Base-by-base conservation (phyloP, 768 basidiomycete genomes). In the Leucosporidium yakuticum region DNA sequence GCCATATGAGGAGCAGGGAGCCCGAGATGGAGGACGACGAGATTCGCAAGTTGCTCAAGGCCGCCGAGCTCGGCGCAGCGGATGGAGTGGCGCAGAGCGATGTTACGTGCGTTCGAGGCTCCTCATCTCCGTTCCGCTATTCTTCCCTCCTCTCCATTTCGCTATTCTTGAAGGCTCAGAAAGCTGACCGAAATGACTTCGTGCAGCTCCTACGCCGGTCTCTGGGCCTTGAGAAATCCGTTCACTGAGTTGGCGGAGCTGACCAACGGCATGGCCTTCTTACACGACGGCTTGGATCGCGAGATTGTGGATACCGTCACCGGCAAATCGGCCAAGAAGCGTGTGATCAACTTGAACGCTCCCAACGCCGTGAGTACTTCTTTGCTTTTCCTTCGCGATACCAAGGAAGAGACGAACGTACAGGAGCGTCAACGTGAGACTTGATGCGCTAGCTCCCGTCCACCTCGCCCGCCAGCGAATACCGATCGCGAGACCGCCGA, bases 221-320 rank as follows among this genome's bases (percentile, higher is more conserved):
- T 71, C 1, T 71, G 61, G 57, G 70, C 70, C 0, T 27, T 68
- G 0, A 60, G 68, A 12, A 71, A 71, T 39, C 70, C 67, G 9
- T 68, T 68, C 64, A 68, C 64, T 31, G 70, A 71, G 56, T 57
- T 71, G 29, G 64, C 61, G 3, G 70, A 68, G 48, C 67, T 71
- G 55, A 68, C 70, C 21, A 25, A 68, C 27, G 67, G 64, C 50
- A 71, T 68, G 67, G 44, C 49, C 27, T 65, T 68, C 49, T 48
- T 71, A 14, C 51, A 65, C 53, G 70, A 71, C 62, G 64, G 57
- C 44, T 58, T 71, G 36, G 70, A 71, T 34, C 48, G 39, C 34
- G 70, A 71, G 34, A 66, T 71, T n/a, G 62, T 71, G 48, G 49
- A 68, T 32, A 20, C 48, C 1, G 58, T 47, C 11, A 68, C 69